Evolutionary conservation across 2,329 filamentous ascomycete genomes (phyloP).

Genomic region (Ophiostoma sp.): DNA sequence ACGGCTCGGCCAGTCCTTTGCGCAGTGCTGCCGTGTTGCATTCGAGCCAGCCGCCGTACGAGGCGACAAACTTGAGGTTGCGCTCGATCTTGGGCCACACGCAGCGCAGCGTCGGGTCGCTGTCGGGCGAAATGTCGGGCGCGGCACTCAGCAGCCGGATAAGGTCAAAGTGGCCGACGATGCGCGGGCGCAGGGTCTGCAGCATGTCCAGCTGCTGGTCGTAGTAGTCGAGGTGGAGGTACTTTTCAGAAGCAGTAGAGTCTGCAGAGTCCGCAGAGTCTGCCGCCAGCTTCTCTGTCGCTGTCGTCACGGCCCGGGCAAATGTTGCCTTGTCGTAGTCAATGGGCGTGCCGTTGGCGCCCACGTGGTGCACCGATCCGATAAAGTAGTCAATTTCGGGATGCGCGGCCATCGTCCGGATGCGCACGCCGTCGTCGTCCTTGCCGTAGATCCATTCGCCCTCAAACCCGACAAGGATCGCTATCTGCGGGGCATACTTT

Average conservation of each 20-base stretch:
- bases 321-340: slow-evolving; percentile 74
- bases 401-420: slow-evolving; percentile 53
- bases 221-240: slow-evolving; percentile 78
- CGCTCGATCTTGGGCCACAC: slow-evolving; percentile 71
- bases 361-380: slow-evolving; percentile 86
- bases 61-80: slow-evolving; percentile 65
- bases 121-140: slow-evolving; percentile 55
- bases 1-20: slow-evolving; percentile 87
- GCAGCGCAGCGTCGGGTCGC: slow-evolving; percentile 20
- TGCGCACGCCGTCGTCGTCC: slow-evolving; percentile 54
- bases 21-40: slow-evolving; percentile 81
- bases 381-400: slow-evolving; percentile 70
- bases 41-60: slow-evolving; percentile 79
- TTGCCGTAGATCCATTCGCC: slow-evolving; percentile 80
- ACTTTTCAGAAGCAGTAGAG: slow-evolving; percentile 50
- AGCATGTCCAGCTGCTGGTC: slow-evolving; percentile 84
- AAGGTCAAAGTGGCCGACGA: slow-evolving; percentile 93
- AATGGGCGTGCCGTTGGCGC: slow-evolving; percentile 72
- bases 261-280: neutral
- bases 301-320: slow-evolving; percentile 24
- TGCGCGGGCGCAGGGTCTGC: slow-evolving; percentile 58
- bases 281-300: neutral
- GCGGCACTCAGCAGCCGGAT: slow-evolving; percentile 72
- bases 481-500: slow-evolving; percentile 65
- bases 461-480: slow-evolving; percentile 85